These are phyloP conservation scores for Fusarium newnesense DNA, from an alignment of 2,329 filamentous ascomycete species.

Conservation along the genomic window DNA sequence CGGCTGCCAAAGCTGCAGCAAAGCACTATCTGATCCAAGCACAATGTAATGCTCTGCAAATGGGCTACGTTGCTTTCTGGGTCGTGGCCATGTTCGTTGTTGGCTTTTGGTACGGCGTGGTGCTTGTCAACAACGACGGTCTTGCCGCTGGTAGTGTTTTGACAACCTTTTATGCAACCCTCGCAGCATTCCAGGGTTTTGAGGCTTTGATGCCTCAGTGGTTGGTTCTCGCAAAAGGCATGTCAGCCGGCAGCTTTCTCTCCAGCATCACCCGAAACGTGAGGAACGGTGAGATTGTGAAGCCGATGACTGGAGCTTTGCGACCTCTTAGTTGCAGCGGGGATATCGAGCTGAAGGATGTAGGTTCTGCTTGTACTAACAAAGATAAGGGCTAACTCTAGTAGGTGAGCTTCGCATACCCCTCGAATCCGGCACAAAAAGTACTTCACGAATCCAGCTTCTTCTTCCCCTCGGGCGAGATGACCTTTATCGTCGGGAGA, in stretches of 20 bases:
- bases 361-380: not conserved
- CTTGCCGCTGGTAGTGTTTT: conserved; percentile 74
- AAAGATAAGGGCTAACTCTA: not conserved
- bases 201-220: conserved; percentile 81
- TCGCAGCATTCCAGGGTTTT: conserved; percentile 80
- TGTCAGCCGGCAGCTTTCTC: conserved; percentile 75
- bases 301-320: conserved; percentile 6
- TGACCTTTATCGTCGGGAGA: conserved; percentile 83
- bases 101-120: conserved; percentile 88
- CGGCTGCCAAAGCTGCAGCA: conserved; percentile 67
- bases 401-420: conserved; percentile 85
- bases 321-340: conserved; percentile 65
- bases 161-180: conserved; percentile 85
- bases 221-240: conserved; percentile 81
- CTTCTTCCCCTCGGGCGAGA: conserved; percentile 75
- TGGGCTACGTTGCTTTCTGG: conserved; percentile 78
- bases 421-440: conserved; percentile 69
- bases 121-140: conserved; percentile 70
- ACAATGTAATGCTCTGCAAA: conserved; percentile 74
- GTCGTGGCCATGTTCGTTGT: conserved; percentile 83
- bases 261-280: conserved; percentile 55
- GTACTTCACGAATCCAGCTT: conserved; percentile 73
- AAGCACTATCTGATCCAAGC: conserved; percentile 75
- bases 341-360: conserved; percentile 58
- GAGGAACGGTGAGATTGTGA: not conserved